Conservation (phyloP, 1,284 basidiomycete genomes). For the Polyporus tsugae region DNA sequence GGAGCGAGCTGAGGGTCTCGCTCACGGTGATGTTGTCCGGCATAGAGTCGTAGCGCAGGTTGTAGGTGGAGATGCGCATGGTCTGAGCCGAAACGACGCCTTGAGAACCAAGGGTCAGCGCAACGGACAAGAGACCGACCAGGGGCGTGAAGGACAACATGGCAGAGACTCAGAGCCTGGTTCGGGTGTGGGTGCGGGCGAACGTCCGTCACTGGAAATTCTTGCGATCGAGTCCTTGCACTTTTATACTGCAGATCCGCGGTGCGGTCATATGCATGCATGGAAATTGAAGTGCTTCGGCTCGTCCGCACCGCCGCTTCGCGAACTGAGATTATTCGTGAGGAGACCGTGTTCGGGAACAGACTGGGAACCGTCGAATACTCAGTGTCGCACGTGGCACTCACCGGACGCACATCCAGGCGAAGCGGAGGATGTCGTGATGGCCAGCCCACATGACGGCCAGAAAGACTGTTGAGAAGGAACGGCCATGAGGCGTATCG, state of each 20-base stretch:
- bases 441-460: conserved; percentile 30
- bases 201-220: background rate
- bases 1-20: conserved; percentile 52
- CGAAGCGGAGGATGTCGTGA: conserved; percentile 26
- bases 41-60: conserved; percentile 62
- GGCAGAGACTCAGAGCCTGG: background rate
- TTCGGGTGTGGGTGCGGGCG: background rate
- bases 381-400: background rate
- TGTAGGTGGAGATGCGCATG: conserved; percentile 58
- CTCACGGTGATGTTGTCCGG: conserved; percentile 59
- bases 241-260: conserved; percentile 6
- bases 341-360: background rate
- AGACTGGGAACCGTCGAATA: background rate
- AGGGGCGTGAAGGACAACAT: conserved; percentile 54
- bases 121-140: conserved; percentile 53
- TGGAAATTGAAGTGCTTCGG: background rate
- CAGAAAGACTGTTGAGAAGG: conserved; percentile 18
- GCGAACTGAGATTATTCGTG: background rate
- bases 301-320: background rate
- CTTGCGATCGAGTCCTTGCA: background rate
- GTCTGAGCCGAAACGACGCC: conserved; percentile 14
- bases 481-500: conserved; percentile 11
- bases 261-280: background rate
- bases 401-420: conserved; percentile 12
- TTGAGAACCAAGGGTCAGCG: conserved; percentile 20